phyloP scores from a whole-genome alignment of 176 grass and related monocot species.

The Triticum aestivum region DNA sequence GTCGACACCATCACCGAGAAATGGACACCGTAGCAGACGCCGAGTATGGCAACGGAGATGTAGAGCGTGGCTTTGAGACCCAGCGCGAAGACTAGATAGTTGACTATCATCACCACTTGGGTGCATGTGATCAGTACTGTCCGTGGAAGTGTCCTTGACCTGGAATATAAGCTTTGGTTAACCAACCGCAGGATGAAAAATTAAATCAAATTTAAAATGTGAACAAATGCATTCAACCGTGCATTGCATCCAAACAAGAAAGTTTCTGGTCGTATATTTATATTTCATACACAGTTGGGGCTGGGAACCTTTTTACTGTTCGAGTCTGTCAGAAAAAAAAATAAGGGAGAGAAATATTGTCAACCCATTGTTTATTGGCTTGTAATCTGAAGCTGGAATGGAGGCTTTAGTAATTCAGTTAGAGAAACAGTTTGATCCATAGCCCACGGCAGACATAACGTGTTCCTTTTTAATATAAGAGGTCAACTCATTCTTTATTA shows the following conservation, averaged over 20 bases:
- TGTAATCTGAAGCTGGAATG: not conserved
- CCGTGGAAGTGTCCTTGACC: slow-evolving; percentile 77
- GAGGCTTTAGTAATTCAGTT: not conserved
- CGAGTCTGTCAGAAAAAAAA: not conserved
- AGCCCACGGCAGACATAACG: not conserved
- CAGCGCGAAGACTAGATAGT: slow-evolving; percentile 72
- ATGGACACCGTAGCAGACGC: slow-evolving; percentile 69
- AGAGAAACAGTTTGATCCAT: not conserved
- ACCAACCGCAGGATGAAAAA: not conserved
- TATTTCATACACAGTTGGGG: not conserved
- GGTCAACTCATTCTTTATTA: not conserved
- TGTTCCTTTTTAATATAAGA: not conserved
- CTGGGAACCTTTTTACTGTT: not conserved
- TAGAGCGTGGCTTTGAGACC: slow-evolving; percentile 51
- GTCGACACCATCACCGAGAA: slow-evolving; percentile 82
- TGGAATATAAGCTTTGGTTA: slow-evolving; percentile 44
- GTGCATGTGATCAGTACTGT: slow-evolving; percentile 59
- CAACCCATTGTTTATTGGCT: not conserved
- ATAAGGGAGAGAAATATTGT: not conserved
- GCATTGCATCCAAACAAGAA: slow-evolving; percentile 13
- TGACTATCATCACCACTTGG: slow-evolving; percentile 80
- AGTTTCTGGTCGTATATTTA: not conserved
- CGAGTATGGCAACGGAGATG: slow-evolving; percentile 54
- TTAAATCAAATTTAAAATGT: not conserved
- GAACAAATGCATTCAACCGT: not conserved